phyloP scores from a whole-genome alignment of 73 alveolate genomes.

The Tetrahymena thermophila region DNA sequence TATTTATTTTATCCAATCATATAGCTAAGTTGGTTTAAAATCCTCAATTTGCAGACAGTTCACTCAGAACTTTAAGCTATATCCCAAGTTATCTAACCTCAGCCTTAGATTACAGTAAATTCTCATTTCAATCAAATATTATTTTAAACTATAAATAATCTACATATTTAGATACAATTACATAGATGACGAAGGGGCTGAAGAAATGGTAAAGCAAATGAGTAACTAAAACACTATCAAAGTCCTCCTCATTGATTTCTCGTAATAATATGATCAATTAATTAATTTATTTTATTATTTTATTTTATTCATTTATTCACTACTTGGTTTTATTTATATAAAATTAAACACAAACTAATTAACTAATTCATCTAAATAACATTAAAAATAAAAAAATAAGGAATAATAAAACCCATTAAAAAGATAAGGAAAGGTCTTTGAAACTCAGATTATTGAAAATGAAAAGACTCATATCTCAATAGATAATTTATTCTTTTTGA shows the following conservation, averaged over 20 bases:
- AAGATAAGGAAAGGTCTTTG: background rate
- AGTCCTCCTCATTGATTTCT: background rate
- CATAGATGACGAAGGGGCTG: background rate
- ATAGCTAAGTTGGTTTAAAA: background rate
- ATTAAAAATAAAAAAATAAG: background rate
- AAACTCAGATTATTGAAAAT: background rate
- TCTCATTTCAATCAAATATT: background rate
- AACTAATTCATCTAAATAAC: background rate
- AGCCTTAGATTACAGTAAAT: background rate
- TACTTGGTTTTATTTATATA: no score
- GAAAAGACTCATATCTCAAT: background rate
- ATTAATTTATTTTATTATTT: no score
- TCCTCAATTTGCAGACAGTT: background rate
- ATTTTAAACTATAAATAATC: background rate
- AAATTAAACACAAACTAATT: no score
- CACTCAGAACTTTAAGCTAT: background rate
- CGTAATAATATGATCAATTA: background rate
- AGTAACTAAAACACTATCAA: background rate
- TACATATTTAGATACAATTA: background rate
- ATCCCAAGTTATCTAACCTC: background rate
- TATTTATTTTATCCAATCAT: background rate
- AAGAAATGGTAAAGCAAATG: background rate
- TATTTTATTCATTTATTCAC: no score
- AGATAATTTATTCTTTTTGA: background rate
- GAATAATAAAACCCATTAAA: background rate